These are phyloP conservation scores for Sarcodon sp. DNA, from an alignment of 768 basidiomycete genomes.

Conservation along the genomic window DNA sequence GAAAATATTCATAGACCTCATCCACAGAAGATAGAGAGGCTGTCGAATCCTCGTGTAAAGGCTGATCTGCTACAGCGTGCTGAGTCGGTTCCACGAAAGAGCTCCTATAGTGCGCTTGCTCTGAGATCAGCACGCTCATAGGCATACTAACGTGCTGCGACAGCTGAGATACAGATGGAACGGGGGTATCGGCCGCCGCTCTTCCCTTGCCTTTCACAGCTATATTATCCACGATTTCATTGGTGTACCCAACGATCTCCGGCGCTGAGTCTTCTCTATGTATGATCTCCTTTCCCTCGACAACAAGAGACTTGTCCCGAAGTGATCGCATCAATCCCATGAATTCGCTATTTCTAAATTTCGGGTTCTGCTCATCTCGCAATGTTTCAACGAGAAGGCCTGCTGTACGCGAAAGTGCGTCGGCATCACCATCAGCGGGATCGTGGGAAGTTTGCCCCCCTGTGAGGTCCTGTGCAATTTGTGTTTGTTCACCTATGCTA, in stretches of 20 bases:
- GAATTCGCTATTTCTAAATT: slow-evolving; percentile 79
- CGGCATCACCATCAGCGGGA: slow-evolving; percentile 13
- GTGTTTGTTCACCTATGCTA: too few relatives aligned
- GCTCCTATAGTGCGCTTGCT: not conserved
- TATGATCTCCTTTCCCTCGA: slow-evolving; percentile 62
- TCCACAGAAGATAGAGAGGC: not conserved
- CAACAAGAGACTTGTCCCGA: slow-evolving; percentile 63
- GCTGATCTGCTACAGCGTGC: not conserved
- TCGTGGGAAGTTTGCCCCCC: not conserved
- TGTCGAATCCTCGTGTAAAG: not conserved
- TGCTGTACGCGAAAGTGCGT: slow-evolving; percentile 74
- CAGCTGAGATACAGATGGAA: not conserved
- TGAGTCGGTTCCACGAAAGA: not conserved
- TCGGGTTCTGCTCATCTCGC: slow-evolving; percentile 62
- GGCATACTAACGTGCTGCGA: not conserved
- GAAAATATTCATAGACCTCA: slow-evolving; percentile 13
- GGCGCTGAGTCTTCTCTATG: slow-evolving; percentile 23
- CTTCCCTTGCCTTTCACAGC: slow-evolving; percentile 63
- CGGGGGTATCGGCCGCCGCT: slow-evolving; percentile 5
- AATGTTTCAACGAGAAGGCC: slow-evolving; percentile 69
- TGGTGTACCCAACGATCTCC: slow-evolving; percentile 16
- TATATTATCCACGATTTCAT: slow-evolving; percentile 9
- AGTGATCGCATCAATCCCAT: slow-evolving; percentile 78
- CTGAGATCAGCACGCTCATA: not conserved
- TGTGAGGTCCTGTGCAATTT: too few relatives aligned